Percentiles rank a stretch among this genome's conserved stretches.
These are phyloP conservation scores for Bidens hawaiensis DNA, from an alignment of 140 eudicot species.

Conservation along the genomic window DNA sequence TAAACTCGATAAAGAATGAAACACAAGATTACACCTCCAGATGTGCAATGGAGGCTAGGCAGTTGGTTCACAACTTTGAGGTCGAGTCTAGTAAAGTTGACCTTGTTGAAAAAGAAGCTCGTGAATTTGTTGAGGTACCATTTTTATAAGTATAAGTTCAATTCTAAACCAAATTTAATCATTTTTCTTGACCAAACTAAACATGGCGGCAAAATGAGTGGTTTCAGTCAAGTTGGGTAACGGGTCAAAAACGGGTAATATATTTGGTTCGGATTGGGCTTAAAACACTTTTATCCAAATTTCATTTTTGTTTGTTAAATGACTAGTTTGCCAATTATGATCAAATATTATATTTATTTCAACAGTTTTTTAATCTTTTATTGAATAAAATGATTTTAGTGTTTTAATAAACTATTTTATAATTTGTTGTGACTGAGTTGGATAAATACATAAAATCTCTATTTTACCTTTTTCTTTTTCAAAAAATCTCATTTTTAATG, in stretches of 20 bases:
- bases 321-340: background rate
- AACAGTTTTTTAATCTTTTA: background rate
- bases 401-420: background rate
- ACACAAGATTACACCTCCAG: conserved; percentile 50
- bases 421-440: background rate
- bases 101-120: conserved; percentile 64
- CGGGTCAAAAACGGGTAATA: background rate
- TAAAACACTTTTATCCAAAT: background rate
- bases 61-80: conserved; percentile 42
- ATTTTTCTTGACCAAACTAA: background rate
- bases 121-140: conserved; percentile 63
- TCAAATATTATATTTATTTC: background rate
- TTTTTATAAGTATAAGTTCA: background rate
- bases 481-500: background rate
- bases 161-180: background rate
- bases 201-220: background rate
- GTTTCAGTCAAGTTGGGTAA: background rate
- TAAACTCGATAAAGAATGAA: conserved; percentile 37
- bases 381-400: background rate
- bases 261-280: background rate
- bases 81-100: conserved; percentile 50
- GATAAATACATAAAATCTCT: background rate
- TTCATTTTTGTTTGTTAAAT: background rate
- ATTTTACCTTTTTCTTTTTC: background rate
- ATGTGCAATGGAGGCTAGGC: conserved; percentile 61